Evolutionary conservation across 2,329 filamentous ascomycete genomes (phyloP).

Genomic region (Metarhizium humberi): DNA sequence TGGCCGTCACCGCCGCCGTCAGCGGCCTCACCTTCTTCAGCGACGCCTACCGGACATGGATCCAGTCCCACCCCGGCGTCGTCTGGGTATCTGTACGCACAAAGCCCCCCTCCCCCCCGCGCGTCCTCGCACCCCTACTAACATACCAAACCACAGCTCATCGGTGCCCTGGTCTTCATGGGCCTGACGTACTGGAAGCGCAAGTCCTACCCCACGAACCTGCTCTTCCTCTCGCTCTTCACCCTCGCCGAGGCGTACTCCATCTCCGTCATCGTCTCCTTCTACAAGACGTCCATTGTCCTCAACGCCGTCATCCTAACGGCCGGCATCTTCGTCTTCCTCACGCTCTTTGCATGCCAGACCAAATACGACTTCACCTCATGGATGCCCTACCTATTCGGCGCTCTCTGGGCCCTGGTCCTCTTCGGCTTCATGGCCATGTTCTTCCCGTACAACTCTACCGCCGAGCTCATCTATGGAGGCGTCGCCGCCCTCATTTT

Average conservation of each 20-base stretch:
- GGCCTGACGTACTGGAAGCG: slow-evolving; percentile 89
- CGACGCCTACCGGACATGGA: slow-evolving; percentile 70
- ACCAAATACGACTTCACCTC: slow-evolving; percentile 96
- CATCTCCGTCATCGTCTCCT: slow-evolving; percentile 84
- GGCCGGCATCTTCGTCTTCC: slow-evolving; percentile 68
- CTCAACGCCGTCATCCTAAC: slow-evolving; percentile 87
- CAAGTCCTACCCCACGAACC: slow-evolving; percentile 89
- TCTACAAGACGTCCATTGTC: slow-evolving; percentile 76
- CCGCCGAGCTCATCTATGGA: slow-evolving; percentile 77
- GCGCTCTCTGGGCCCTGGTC: slow-evolving; percentile 79
- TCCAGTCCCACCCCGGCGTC: slow-evolving; percentile 73
- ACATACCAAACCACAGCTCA: slow-evolving; percentile 37
- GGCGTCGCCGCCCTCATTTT: slow-evolving; percentile 78
- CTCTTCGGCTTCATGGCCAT: slow-evolving; percentile 87
- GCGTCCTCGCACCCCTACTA: slow-evolving; percentile 5
- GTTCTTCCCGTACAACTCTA: slow-evolving; percentile 80
- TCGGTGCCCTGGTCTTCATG: slow-evolving; percentile 78
- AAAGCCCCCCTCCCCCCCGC: background rate
- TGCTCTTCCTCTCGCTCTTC: slow-evolving; percentile 85
- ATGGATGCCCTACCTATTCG: slow-evolving; percentile 94
- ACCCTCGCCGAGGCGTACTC: slow-evolving; percentile 89
- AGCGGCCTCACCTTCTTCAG: slow-evolving; percentile 83
- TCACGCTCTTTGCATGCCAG: slow-evolving; percentile 88
- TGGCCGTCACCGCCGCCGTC: slow-evolving; percentile 73
- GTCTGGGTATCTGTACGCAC: slow-evolving; percentile 68